phyloP scores from a whole-genome alignment of 192 early-diverging fungal species.

The Coemansia sp. region DNA sequence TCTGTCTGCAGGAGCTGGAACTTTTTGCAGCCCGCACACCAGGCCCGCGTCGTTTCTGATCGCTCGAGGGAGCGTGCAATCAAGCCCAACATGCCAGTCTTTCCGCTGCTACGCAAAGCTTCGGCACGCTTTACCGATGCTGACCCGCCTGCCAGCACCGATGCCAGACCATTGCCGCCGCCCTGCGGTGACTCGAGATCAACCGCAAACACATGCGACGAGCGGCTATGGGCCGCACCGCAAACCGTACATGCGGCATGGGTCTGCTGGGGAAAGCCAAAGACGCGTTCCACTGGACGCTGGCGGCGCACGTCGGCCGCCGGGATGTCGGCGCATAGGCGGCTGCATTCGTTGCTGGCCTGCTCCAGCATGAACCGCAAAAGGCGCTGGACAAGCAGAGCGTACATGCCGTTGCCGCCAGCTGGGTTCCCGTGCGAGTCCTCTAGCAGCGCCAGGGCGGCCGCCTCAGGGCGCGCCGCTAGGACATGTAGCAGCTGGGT shows the following conservation, averaged over 20 bases:
- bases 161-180: slow-evolving; percentile 15
- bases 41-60: slow-evolving; percentile 53
- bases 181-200: slow-evolving; percentile 74
- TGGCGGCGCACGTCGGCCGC: neutral
- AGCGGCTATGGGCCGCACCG: slow-evolving; percentile 51
- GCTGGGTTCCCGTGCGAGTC: slow-evolving; percentile 60
- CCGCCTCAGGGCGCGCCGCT: slow-evolving; percentile 75
- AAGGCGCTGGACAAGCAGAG: slow-evolving; percentile 77
- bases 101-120: slow-evolving; percentile 3
- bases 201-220: slow-evolving; percentile 72
- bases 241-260: slow-evolving; percentile 61
- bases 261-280: slow-evolving; percentile 31
- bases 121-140: slow-evolving; percentile 35
- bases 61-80: slow-evolving; percentile 14
- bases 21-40: slow-evolving; percentile 77
- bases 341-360: slow-evolving; percentile 63
- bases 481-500: slow-evolving; percentile 84
- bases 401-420: slow-evolving; percentile 49
- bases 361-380: slow-evolving; percentile 91
- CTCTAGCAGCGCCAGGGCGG: slow-evolving; percentile 82
- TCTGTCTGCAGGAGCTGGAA: slow-evolving; percentile 75
- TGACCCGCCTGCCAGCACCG: slow-evolving; percentile 37
- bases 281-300: slow-evolving; percentile 18
- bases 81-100: slow-evolving; percentile 19
- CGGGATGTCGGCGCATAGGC: neutral